Evolutionary conservation across 2,329 filamentous ascomycete species (phyloP), one percentile per base, ranked within the genome.

Genomic region (Beauveria asiatica): DNA sequence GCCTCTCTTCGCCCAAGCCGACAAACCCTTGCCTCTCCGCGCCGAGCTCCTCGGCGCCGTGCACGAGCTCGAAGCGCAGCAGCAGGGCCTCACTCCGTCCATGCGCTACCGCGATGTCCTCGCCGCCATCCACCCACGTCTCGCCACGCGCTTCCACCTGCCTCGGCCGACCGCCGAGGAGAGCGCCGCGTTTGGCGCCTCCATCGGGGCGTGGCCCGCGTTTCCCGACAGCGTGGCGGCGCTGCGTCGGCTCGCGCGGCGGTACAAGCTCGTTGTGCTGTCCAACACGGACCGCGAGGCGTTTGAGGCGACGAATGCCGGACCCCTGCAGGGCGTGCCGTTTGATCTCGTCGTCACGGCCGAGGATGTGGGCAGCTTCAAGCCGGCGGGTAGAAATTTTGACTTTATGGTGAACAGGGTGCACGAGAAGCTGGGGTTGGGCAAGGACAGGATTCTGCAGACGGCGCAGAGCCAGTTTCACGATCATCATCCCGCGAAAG

Each of bases 351-450:
- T 89, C 42, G 80, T 87, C 67, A 90, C 86, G 0, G 88, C 88
- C 0, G 77, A 90, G 69, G 84, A 89, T 45, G 81, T 91, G 30
- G 87, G 87, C 0, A 81, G 78, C 16, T 91, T 90, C 68, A 92
- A 91, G 73, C 88, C 88, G 0, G 78, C 85, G 64, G 67, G 75
- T 33, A 73, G 75, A 56, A 90, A 90, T 64, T 91, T 91, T 61
- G 77, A 83, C 60, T 84, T 85, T 67, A 77, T 90, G 77, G 68
- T 90, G 5, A 70, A 74, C 11, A 74, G 81, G 52, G 80, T 83
- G 2, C 62, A 80, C 66, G 67, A 73, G 1, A 76, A 78, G n/a
- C 83, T 88, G 65, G 83, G 81, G 0, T 70, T 87, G 0, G 72
- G 76, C 57, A 83, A 81, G 64, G 73, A 74, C 0, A 71, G 83